These are phyloP conservation scores for Rhytidhysteron rufulum DNA, from an alignment of 2,329 filamentous ascomycete species.

Conservation along the genomic window DNA sequence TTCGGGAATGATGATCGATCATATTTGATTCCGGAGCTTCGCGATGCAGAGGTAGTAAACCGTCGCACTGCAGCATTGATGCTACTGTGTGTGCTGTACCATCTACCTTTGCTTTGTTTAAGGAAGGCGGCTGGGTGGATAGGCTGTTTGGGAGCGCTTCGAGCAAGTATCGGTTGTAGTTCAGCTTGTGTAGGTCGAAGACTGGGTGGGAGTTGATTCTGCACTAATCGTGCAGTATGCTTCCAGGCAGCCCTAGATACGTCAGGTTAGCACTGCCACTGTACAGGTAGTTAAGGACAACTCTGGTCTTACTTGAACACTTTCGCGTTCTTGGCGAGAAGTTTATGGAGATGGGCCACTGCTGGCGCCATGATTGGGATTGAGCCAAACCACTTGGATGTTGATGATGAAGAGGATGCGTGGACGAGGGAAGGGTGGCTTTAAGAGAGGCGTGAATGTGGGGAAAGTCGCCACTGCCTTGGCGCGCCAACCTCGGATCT, in stretches of 20 bases:
- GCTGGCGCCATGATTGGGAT: conserved; percentile 34
- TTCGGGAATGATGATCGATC: conserved; percentile 53
- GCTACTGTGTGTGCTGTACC: conserved; percentile 56
- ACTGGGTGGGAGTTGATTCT: conserved; percentile 42
- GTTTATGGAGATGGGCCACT: conserved; percentile 34
- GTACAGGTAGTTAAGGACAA: no score
- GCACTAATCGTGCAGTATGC: conserved; percentile 44
- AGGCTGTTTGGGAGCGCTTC: conserved; percentile 55
- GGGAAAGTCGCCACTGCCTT: neutral
- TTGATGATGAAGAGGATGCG: conserved; percentile 6
- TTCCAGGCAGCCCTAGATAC: conserved; percentile 43
- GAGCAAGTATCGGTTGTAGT: conserved; percentile 58
- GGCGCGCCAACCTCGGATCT: neutral
- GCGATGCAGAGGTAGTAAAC: conserved; percentile 49
- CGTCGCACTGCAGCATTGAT: conserved; percentile 45
- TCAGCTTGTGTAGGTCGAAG: conserved; percentile 43
- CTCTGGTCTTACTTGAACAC: conserved; percentile 39
- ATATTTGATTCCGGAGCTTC: conserved; percentile 39
- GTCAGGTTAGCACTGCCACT: no score
- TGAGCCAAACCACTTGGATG: conserved; percentile 8
- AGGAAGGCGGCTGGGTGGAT: conserved; percentile 60
- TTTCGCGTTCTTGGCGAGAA: conserved; percentile 41
- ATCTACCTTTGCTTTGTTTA: conserved; percentile 60
- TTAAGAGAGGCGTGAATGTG: neutral
- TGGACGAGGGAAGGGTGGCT: conserved; percentile 1